A percentile compares a stretch with the other conserved stretches of the same genome.
Evolutionary conservation across 2,329 filamentous ascomycete species (phyloP).

Genomic region (Apiospora pterosperma): DNA sequence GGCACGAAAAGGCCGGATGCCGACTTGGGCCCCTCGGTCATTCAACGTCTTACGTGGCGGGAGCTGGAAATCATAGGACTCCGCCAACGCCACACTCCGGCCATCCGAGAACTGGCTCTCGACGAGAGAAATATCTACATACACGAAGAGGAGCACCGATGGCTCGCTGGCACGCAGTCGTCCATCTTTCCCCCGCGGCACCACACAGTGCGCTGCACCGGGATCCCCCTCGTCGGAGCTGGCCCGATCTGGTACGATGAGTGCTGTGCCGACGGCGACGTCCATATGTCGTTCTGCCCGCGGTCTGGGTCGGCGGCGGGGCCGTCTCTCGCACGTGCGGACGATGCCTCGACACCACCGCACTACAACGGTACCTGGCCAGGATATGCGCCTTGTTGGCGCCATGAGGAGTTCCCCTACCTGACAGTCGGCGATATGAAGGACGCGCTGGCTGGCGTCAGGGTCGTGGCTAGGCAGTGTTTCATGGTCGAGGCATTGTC

Average conservation of each 20-base stretch:
- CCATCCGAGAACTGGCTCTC: constrained; percentile 46
- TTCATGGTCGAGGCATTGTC: constrained; percentile 46
- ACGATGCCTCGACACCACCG: neutral
- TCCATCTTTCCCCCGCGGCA: constrained; percentile 35
- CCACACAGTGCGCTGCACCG: constrained; percentile 46
- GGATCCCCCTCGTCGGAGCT: constrained; percentile 46
- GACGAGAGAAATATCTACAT: constrained; percentile 51
- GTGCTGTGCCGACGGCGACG: constrained; percentile 40
- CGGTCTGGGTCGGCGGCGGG: constrained; percentile 33
- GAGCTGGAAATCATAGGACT: constrained; percentile 52
- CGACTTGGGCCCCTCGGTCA: constrained; percentile 37
- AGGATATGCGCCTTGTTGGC: constrained; percentile 46
- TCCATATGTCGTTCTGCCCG: constrained; percentile 41
- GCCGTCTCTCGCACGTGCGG: constrained; percentile 10
- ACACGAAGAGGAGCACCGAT: constrained; percentile 52
- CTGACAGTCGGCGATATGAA: constrained; percentile 43
- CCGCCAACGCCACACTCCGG: constrained; percentile 48
- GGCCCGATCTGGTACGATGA: constrained; percentile 49
- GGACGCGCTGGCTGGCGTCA: constrained; percentile 41
- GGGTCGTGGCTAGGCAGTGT: constrained; percentile 42
- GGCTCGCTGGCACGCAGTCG: constrained; percentile 43
- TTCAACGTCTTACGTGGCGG: constrained; percentile 46
- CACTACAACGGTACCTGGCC: constrained; percentile 20
- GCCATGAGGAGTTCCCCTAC: constrained; percentile 51
- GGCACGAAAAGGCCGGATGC: constrained; percentile 32